phyloP scores from a whole-genome alignment of 2,329 filamentous ascomycete species.

The Pseudopyricularia javanii region DNA sequence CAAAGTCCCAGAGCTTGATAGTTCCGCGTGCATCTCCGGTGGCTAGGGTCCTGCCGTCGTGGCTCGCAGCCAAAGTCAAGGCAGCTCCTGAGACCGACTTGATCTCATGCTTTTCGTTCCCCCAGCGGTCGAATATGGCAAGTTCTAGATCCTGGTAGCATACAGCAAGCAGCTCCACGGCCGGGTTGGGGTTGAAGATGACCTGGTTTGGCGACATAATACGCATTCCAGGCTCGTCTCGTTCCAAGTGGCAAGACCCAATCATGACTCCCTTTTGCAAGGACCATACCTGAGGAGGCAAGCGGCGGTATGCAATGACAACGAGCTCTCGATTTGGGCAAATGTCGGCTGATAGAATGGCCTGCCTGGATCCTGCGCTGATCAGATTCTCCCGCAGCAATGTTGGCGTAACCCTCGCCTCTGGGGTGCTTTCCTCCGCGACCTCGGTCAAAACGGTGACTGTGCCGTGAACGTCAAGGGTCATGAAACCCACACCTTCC shows the following conservation, averaged over 20 bases:
- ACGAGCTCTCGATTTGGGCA: background rate
- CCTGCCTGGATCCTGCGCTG: background rate
- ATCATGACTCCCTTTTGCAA: background rate
- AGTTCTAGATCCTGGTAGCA: background rate
- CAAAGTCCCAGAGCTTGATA: slow-evolving; percentile 3
- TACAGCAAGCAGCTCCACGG: background rate
- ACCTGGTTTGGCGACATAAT: background rate
- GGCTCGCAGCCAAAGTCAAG: background rate
- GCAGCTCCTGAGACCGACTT: background rate
- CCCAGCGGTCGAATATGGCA: background rate
- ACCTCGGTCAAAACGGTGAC: too few relatives aligned
- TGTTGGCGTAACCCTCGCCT: background rate
- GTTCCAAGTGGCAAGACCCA: background rate
- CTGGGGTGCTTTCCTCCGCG: too few relatives aligned
- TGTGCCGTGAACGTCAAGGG: background rate
- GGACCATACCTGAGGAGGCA: background rate
- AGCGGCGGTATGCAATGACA: background rate
- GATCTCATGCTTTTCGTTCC: background rate
- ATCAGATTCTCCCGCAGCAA: background rate
- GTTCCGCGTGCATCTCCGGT: slow-evolving; percentile 1
- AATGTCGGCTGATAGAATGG: background rate
- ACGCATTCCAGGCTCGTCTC: background rate
- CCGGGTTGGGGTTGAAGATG: slow-evolving; percentile 4
- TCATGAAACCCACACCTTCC: background rate
- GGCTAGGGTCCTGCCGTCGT: slow-evolving; percentile 1